Base-by-base conservation (phyloP, 2,329 filamentous ascomycete genomes). In the Claviceps cyperi region DNA sequence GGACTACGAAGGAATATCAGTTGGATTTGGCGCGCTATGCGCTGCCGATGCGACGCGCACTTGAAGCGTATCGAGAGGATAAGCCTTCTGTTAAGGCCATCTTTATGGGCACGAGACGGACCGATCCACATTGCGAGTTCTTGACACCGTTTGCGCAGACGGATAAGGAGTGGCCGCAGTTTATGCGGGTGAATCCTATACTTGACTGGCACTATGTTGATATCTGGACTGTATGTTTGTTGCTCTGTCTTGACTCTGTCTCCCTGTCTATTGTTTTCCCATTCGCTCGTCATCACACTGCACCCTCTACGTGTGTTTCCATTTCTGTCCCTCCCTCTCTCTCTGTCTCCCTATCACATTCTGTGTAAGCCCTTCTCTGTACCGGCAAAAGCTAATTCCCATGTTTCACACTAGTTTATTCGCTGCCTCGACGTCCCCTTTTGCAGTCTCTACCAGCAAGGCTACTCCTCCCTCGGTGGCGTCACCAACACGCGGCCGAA, bases 121-220 rank as follows among this genome's bases (percentile, higher is more conserved):
- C 92, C 3, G 92, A 98, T 66, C 92, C 92, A 6, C 89, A 97
- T 64, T 88, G 91, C 45, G 81, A 80, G 57, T 72, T 75, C 15
- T 66, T 98, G 59, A 84, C 77, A 39, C 80, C 86, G 66, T 97
- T 97, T 62, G 86, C 94, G 62, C 77, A 76, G 47, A 98, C 92
- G 4, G 92, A 97, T 66, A 72, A 77, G 37, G 89, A 84, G 2
- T 98, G 92, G 92, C 92, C 92, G 37, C 70, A 75, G 43, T 95
- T 97, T 61, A 90, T 97, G 82, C 80, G 92, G 52, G 76, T 97
- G 53, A 89, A 98, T 66, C 91, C 92, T 0, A 86, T 98, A 9
- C 90, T 98, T 61, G 92, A 98, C 67, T 98, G 92, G 92, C 87
- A 92, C 64, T 95, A 96, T 66, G 78, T 80, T 11, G 91, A 97